These are phyloP conservation scores for Termitomyces sp. DNA, from an alignment of 768 basidiomycete species.

Conservation along the genomic window DNA sequence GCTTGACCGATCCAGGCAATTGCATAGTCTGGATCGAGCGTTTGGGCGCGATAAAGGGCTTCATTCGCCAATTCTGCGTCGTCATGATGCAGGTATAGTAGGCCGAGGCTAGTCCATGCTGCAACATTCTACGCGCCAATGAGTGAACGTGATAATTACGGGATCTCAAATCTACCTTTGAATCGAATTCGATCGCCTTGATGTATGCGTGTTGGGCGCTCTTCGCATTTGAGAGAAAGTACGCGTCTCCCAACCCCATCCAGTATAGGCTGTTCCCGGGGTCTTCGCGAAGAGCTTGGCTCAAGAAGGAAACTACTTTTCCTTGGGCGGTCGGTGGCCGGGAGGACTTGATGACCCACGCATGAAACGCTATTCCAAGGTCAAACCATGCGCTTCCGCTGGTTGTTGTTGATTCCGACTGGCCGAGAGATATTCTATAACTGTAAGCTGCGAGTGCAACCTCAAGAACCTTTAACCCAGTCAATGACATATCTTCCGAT, in stretches of 20 bases:
- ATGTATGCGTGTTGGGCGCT: constrained; percentile 91
- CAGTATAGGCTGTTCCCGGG: constrained; percentile 74
- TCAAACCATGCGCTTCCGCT: constrained; percentile 72
- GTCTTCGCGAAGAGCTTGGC: constrained; percentile 71
- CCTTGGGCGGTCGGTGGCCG: constrained; percentile 32
- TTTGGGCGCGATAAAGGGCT: constrained; percentile 84
- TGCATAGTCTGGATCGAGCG: constrained; percentile 87
- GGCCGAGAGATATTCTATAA: constrained; percentile 57
- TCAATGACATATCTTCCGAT: constrained; percentile 22
- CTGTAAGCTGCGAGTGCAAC: constrained; percentile 59
- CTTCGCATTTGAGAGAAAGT: constrained; percentile 65
- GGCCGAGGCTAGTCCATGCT: constrained; percentile 86
- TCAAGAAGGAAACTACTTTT: constrained; percentile 53
- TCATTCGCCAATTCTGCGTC: constrained; percentile 85
- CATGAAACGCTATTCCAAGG: constrained; percentile 60
- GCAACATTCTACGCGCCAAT: constrained; percentile 51
- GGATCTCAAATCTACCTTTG: constrained; percentile 54
- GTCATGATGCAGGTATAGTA: constrained; percentile 77
- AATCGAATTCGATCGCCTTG: constrained; percentile 80
- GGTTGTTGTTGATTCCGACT: constrained; percentile 43
- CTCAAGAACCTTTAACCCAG: constrained; percentile 41
- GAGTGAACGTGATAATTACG: constrained; percentile 5
- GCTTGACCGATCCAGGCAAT: constrained; percentile 91
- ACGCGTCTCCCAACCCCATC: constrained; percentile 76
- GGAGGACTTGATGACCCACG: constrained; percentile 37